These are phyloP conservation scores for Ustilago trichophora DNA, from an alignment of 1,284 basidiomycete genomes.

Conservation along the genomic window DNA sequence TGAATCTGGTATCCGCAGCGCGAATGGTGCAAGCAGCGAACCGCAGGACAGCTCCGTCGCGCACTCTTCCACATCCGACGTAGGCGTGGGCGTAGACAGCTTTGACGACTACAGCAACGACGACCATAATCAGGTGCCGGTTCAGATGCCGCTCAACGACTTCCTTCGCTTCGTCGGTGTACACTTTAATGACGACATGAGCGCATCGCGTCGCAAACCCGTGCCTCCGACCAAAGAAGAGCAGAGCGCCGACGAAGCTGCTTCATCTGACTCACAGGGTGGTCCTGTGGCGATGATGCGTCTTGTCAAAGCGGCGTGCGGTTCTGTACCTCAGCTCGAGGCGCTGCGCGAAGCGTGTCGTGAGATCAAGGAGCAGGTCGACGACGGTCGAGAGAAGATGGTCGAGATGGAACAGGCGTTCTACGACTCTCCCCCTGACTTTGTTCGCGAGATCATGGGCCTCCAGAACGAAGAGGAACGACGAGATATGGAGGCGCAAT, in stretches of 20 bases:
- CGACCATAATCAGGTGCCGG: conserved; percentile 25
- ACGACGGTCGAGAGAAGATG: conserved; percentile 75
- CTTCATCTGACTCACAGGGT: too few relatives aligned
- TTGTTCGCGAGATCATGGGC: conserved; percentile 52
- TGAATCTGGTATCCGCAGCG: conserved; percentile 9
- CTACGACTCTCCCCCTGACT: conserved; percentile 60
- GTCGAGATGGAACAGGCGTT: conserved; percentile 71
- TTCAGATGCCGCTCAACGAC: conserved; percentile 77
- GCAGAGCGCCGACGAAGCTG: conserved; percentile 69
- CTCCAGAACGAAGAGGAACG: conserved; percentile 73
- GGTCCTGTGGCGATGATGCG: conserved; percentile 70
- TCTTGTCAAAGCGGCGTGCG: conserved; percentile 77
- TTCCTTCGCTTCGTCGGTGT: conserved; percentile 86
- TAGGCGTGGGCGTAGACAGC: conserved; percentile 39
- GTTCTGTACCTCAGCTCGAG: conserved; percentile 78
- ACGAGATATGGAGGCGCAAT: conserved; percentile 74
- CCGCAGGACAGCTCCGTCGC: conserved; percentile 33
- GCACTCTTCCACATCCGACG: conserved; percentile 22
- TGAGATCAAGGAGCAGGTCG: conserved; percentile 76
- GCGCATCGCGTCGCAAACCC: conserved; percentile 72
- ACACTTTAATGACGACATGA: conserved; percentile 83
- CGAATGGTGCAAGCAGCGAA: conserved; percentile 27
- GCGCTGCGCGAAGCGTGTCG: conserved; percentile 78
- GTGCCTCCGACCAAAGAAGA: conserved; percentile 35
- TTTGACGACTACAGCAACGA: conserved; percentile 45